Base-by-base conservation (phyloP, 805 yeast genomes). In the Yamadazyma sp. region DNA sequence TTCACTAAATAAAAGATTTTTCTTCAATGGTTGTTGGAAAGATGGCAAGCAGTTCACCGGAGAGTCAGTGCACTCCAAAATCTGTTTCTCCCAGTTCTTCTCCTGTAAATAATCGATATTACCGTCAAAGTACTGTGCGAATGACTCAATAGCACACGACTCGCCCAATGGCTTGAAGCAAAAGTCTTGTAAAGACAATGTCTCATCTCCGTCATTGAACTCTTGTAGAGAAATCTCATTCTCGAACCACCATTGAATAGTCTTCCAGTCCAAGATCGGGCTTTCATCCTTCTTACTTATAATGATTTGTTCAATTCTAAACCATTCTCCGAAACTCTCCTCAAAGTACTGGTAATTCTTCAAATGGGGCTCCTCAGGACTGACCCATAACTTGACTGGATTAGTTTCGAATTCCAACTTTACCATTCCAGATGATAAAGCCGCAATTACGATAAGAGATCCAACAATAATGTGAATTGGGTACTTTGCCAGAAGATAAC, bases 1-100 rank as follows among this genome's bases (percentile, higher is more conserved):
- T 4, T 64, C 70, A 19, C 63, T 67, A 59, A 91, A 86, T 3
- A 91, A 56, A 13, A 88, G 48, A 37, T 81, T 77, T 18, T 79
- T 76, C 48, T 80, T 83, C 45, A 91, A 66, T 0, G 98, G 98
- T 56, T 89, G 97, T 53, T 87, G 95, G 60, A 90, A 91, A 0
- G 81, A 62, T 0, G 99, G 98, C 26, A 91, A 64, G 55, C 99
- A 91, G 45, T 77, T 82, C 1, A 91, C 97, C 0, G 98, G 98
- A 1, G 87, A 77, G 13, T 73, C 67, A 0, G 93, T 72, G 55
- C 99, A 91, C 3, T 60, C 54, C 37, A 67, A 52, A 8, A 91
- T 54, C 37, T 73, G 64, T 2, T 53, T 45, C 27, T 67, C 54
- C 95, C 95, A 91, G 15, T 64, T 63, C 1, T 48, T 50, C 25